These are phyloP conservation scores for Ormosia emarginata DNA, from an alignment of 306 rosid genomes.

Conservation along the genomic window DNA sequence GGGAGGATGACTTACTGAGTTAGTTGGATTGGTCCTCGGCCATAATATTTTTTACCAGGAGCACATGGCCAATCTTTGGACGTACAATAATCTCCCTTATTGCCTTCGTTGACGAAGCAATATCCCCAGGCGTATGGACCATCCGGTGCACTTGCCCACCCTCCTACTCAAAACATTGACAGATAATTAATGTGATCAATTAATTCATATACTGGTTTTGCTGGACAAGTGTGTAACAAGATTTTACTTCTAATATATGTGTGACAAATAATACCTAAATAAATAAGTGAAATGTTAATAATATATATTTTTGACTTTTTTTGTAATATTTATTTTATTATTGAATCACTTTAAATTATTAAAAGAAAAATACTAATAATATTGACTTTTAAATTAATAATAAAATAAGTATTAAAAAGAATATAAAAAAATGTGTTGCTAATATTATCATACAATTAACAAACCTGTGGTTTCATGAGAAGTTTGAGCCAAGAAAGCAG, in stretches of 20 bases:
- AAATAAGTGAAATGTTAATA: too few relatives aligned
- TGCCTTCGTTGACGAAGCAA: slow-evolving; percentile 43
- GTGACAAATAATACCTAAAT: too few relatives aligned
- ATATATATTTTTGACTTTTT: too few relatives aligned
- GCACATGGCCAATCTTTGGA: slow-evolving; percentile 48
- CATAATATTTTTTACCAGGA: slow-evolving; percentile 51
- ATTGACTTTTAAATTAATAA: too few relatives aligned
- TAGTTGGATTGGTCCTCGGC: slow-evolving; percentile 75
- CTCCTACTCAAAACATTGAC: slow-evolving; percentile 27
- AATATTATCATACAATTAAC: too few relatives aligned
- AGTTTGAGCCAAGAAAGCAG: slow-evolving; percentile 77
- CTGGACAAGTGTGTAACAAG: too few relatives aligned
- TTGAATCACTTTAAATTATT: too few relatives aligned
- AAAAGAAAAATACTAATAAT: too few relatives aligned
- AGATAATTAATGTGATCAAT: background rate
- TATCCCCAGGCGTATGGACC: slow-evolving; percentile 72
- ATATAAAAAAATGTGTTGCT: too few relatives aligned
- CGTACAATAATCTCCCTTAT: slow-evolving; percentile 22
- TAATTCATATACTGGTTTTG: background rate
- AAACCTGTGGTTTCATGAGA: slow-evolving; percentile 67
- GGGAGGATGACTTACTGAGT: slow-evolving; percentile 29
- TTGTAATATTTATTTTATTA: too few relatives aligned
- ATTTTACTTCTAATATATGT: too few relatives aligned
- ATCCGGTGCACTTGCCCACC: slow-evolving; percentile 60
- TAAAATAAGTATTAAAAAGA: too few relatives aligned